Base-by-base conservation (phyloP, 306 rosid species). In the Citrullus mucosospermus region DNA sequence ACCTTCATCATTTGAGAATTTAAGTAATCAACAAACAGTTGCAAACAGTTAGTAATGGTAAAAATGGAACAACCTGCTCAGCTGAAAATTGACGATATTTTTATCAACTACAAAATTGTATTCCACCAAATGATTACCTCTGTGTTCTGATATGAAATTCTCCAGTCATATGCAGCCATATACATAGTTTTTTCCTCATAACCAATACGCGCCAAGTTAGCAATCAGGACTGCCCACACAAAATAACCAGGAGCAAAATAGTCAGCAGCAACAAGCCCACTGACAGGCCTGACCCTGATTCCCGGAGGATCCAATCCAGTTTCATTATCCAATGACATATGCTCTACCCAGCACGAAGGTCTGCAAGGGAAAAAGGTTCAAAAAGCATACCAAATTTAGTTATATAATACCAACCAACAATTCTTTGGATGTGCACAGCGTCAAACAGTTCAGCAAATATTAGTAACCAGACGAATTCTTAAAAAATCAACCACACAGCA, bases 91-190 rank as follows among this genome's bases (percentile, higher is more conserved):
- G 34, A 53, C 34, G 17, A 18, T 14, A 54, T 30, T 48, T 25
- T 5, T 74, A 55, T 32, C n/a, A 53, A 30, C 30, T 32, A 20
- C 16, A 34, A 51, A 32, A 53, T 74, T 74, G 63, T 34, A 54
- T 18, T 73, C 43, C 63, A 17, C 11, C 50, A 16, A 70, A 32
- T 53, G 18, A 71, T 28, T 85, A 92, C 97, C 92, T 92, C 93
- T 1, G 97, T 92, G 84, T 90, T 92, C 80, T 92, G 97, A 89
- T 86, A 92, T 60, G 96, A 79, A 80, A 92, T 84, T 82, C 97
- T 90, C 97, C 97, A 92, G 85, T 92, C 96, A 84, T 92, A 92
- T 63, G 97, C 75, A 85, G 97, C 97, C 97, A 92, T 92, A 75
- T 89, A 87, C 97, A 92, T 92, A 9, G 81, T 87, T 81, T 92